A percentile compares a stretch with the other conserved stretches of the same genome.
Evolutionary conservation across 495 filamentous ascomycete species (phyloP).

Genomic region (Lophiostoma macrostomum): DNA sequence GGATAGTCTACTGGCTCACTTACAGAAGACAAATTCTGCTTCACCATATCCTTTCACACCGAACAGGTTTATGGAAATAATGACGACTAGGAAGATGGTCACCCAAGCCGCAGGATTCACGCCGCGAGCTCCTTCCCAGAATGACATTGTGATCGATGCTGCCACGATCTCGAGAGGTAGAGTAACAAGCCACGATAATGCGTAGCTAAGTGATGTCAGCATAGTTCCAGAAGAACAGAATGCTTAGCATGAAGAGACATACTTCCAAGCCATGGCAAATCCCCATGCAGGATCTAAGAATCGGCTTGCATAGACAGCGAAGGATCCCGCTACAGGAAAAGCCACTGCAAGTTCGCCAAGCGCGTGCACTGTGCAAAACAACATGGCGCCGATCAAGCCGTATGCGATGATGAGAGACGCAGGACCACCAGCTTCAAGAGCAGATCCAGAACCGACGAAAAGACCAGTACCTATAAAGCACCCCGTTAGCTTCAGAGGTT

Average conservation of each 20-base stretch:
- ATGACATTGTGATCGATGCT: constrained; percentile 85
- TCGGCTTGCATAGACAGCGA: constrained; percentile 85
- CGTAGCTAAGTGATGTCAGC: constrained; percentile 57
- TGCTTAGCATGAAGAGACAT: too few species aligned
- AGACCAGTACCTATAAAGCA: constrained; percentile 78
- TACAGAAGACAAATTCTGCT: constrained; percentile 44
- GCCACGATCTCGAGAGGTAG: constrained; percentile 90
- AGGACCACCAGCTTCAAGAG: constrained; percentile 76
- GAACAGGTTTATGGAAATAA: constrained; percentile 43
- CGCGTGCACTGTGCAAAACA: constrained; percentile 88
- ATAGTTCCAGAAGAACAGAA: too few species aligned
- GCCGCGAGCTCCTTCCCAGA: constrained; percentile 59
- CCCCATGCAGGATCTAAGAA: constrained; percentile 96
- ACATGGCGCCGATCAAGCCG: constrained; percentile 77
- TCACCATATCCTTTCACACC: constrained; percentile 45
- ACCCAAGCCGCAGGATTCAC: constrained; percentile 77
- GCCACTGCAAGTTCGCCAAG: constrained; percentile 88
- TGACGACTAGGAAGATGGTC: constrained; percentile 45
- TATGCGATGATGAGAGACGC: constrained; percentile 87
- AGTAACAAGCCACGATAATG: constrained; percentile 86
- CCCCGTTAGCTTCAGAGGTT: constrained; percentile 2
- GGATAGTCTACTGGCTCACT: too few species aligned
- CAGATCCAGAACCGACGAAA: constrained; percentile 82
- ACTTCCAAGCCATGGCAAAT: constrained; percentile 98
- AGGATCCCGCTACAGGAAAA: constrained; percentile 90